Base-by-base conservation (phyloP, 2,329 filamentous ascomycete genomes). In the Dichotomopilus funicola region DNA sequence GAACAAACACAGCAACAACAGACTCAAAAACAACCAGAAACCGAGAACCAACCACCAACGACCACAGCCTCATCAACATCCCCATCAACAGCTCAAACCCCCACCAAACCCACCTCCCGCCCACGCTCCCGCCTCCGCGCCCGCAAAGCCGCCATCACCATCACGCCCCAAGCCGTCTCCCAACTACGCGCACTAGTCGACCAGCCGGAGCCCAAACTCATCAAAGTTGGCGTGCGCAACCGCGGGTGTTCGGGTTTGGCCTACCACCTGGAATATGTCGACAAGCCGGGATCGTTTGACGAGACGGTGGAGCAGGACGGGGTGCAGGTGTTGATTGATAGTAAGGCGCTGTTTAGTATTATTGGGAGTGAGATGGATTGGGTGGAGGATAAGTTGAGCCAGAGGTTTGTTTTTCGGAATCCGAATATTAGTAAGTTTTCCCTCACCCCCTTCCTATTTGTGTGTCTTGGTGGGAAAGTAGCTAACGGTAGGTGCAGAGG, bases 341-440 rank as follows among this genome's bases (percentile, higher is more conserved):
- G 89, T 78, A 97, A 96, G 76, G 94, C 94, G 43, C 75, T 99
- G 49, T 91, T 99, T 70, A 97, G 92, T 72, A 97, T 99, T 53
- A 96, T 99, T 65, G 94, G 94, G 5, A 96, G 88, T 68, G 92
- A 97, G 74, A 99, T 99, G 94, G 94, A 99, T 68, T 99, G 92
- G 91, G 80, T 92, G 9, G 91, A 97, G 73, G 94, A 97, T 66
- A 96, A 95, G 75, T 75, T 99, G 61, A 95, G 87, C 70, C 82
- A 91, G 72, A 80, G 89, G 62, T 99, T 99, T 71, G 85, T 96
- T 50, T 99, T 99, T 74, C 86, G 83, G 69, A 99, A 99, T 70
- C 94, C 94, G 2, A 99, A 99, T 68, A 97, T 97, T 69, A 99
- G 91, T 96, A 76, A 82, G 91, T 85, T 36, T 3, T 40, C 54